phyloP scores from a whole-genome alignment of 305 asterid species.

The Plantago lanceolata region DNA sequence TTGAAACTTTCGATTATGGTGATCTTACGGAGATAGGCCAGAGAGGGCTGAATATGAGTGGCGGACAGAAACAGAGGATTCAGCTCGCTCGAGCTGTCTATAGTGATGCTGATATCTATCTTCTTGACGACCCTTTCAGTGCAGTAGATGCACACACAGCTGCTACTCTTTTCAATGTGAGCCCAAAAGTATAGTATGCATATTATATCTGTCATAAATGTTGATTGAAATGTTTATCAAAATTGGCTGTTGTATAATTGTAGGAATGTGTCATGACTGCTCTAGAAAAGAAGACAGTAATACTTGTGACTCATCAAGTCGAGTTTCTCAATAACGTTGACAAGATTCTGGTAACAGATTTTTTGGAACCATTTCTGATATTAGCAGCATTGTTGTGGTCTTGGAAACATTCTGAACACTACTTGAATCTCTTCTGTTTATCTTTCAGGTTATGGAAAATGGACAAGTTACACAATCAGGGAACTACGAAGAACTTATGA shows the following conservation, averaged over 20 bases:
- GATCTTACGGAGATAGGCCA: slow-evolving; percentile 88
- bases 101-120: slow-evolving; percentile 59
- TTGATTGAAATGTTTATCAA: not conserved
- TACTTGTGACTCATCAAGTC: slow-evolving; percentile 84
- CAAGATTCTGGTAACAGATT: slow-evolving; percentile 56
- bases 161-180: slow-evolving; percentile 62
- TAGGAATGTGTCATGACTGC: slow-evolving; percentile 73
- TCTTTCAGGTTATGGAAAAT: slow-evolving; percentile 51
- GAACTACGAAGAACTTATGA: slow-evolving; percentile 45
- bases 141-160: slow-evolving; percentile 91
- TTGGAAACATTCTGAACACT: no score
- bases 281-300: slow-evolving; percentile 53
- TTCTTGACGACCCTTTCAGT: slow-evolving; percentile 86
- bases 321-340: slow-evolving; percentile 60
- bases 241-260: not conserved
- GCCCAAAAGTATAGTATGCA: slow-evolving; percentile 11
- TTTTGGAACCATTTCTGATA: not conserved
- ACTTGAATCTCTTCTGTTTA: no score
- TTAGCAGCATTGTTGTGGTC: not conserved
- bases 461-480: slow-evolving; percentile 62
- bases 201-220: not conserved
- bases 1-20: slow-evolving; percentile 51
- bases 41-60: slow-evolving; percentile 79
- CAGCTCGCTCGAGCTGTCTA: slow-evolving; percentile 85
- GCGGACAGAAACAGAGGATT: slow-evolving; percentile 82